These are phyloP conservation scores for Blastobotrys americana DNA, from an alignment of 805 yeast species.

Conservation along the genomic window DNA sequence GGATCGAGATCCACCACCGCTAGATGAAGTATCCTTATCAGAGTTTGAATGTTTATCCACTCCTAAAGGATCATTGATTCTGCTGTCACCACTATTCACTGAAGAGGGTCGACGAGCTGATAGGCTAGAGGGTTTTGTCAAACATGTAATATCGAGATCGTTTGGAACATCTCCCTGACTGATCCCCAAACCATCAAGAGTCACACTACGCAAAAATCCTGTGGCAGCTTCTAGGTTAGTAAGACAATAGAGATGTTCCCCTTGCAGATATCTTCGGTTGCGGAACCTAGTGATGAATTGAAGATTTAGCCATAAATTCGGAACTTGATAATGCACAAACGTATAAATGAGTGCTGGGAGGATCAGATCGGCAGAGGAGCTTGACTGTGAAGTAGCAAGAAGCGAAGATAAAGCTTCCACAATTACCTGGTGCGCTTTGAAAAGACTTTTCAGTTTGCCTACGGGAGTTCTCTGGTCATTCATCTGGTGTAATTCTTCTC, in stretches of 20 bases:
- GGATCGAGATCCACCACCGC: too few species aligned
- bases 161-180: constrained; percentile 21
- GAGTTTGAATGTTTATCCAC: constrained; percentile 16
- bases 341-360: constrained; percentile 34
- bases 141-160: constrained; percentile 15
- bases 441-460: constrained; percentile 29
- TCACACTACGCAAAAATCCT: constrained; percentile 31
- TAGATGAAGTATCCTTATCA: too few species aligned
- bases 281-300: constrained; percentile 35
- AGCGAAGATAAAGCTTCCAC: constrained; percentile 25
- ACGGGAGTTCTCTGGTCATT: constrained; percentile 29
- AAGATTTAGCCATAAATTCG: constrained; percentile 32
- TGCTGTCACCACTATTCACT: background rate
- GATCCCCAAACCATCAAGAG: constrained; percentile 26
- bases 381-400: constrained; percentile 14
- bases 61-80: constrained; percentile 11
- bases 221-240: constrained; percentile 40
- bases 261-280: constrained; percentile 27
- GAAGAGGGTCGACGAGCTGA: background rate
- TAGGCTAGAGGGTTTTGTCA: constrained; percentile 8
- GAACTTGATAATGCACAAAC: constrained; percentile 27
- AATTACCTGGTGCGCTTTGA: constrained; percentile 32
- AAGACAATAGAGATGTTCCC: constrained; percentile 36
- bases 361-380: constrained; percentile 33
- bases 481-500: constrained; percentile 19